Percentiles rank a stretch among this genome's conserved stretches.
Conservation (phyloP, 495 filamentous ascomycete species). For the Mycothermus thermophilus region DNA sequence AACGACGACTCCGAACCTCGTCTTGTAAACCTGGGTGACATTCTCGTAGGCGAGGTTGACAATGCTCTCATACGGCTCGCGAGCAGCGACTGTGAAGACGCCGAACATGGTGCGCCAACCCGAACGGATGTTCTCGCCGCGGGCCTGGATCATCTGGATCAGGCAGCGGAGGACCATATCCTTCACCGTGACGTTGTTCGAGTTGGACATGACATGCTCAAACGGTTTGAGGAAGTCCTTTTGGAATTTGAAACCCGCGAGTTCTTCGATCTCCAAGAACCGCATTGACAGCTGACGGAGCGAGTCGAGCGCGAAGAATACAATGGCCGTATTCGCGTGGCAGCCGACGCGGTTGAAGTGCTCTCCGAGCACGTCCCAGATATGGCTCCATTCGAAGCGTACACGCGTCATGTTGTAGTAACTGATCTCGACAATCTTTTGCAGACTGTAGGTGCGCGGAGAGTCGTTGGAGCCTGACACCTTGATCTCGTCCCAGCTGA, state of each 20-base stretch:
- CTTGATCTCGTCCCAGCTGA: slow-evolving; percentile 98
- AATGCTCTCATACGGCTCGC: slow-evolving; percentile 86
- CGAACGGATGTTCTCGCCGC: slow-evolving; percentile 88
- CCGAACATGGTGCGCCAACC: slow-evolving; percentile 99
- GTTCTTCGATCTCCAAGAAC: slow-evolving; percentile 95
- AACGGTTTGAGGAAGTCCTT: slow-evolving; percentile 99
- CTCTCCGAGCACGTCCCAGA: slow-evolving; percentile 89
- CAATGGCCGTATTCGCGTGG: slow-evolving; percentile 84
- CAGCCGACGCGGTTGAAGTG: slow-evolving; percentile 98
- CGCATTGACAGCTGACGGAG: slow-evolving; percentile 92
- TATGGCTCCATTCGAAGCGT: slow-evolving; percentile 93
- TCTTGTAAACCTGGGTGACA: slow-evolving; percentile 94
- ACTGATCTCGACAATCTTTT: slow-evolving; percentile 96
- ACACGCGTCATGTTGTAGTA: slow-evolving; percentile 99
- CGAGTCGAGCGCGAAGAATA: slow-evolving; percentile 94
- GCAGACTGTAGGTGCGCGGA: slow-evolving; percentile 87
- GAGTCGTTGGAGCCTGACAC: slow-evolving; percentile 90
- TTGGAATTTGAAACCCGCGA: slow-evolving; percentile 98
- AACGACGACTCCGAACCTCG: slow-evolving; percentile 90
- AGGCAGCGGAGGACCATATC: slow-evolving; percentile 96
- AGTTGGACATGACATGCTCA: slow-evolving; percentile 92
- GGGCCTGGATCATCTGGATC: slow-evolving; percentile 96
- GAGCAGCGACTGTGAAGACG: slow-evolving; percentile 89
- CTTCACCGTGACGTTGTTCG: slow-evolving; percentile 77
- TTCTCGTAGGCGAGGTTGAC: slow-evolving; percentile 95